A percentile compares a stretch with the other conserved stretches of the same genome.
Conservation (phyloP, 2,329 filamentous ascomycete species). For the Neofusicoccum sp. region DNA sequence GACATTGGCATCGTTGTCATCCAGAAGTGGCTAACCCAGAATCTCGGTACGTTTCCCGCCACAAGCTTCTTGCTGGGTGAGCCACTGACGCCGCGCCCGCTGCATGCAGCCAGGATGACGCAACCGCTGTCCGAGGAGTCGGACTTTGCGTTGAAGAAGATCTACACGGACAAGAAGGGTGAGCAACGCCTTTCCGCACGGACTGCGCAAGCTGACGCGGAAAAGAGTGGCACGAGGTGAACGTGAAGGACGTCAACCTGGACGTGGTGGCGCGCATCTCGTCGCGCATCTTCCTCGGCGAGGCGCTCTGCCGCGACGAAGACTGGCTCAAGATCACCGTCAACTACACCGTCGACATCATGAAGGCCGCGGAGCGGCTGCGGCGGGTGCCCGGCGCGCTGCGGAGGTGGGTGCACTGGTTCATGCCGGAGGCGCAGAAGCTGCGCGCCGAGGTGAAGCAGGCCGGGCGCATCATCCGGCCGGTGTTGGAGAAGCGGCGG, state of each 20-base stretch:
- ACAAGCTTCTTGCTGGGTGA: no score
- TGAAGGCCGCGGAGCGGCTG: constrained; percentile 32
- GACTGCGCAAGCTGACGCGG: background rate
- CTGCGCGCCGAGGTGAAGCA: constrained; percentile 31
- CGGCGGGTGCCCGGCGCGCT: constrained; percentile 35
- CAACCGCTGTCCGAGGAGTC: no score
- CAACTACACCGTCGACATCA: constrained; percentile 37
- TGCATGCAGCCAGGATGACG: no score
- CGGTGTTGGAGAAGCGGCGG: constrained; percentile 28
- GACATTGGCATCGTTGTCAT: no score
- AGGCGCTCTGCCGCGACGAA: constrained; percentile 36
- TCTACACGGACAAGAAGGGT: no score
- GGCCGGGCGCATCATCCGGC: constrained; percentile 34
- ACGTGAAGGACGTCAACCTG: constrained; percentile 27
- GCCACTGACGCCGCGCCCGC: no score
- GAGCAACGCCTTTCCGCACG: no score
- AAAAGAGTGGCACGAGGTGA: constrained; percentile 20
- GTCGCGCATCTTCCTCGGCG: constrained; percentile 42
- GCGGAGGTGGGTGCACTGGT: constrained; percentile 33
- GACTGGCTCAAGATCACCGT: constrained; percentile 38
- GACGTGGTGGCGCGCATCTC: constrained; percentile 40
- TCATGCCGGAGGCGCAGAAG: constrained; percentile 36
- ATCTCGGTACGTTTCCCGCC: no score
- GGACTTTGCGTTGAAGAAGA: no score
- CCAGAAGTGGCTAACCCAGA: no score